These are phyloP conservation scores for Geotrichum macrosporum DNA, from an alignment of 1,139 yeast species.

Conservation along the genomic window DNA sequence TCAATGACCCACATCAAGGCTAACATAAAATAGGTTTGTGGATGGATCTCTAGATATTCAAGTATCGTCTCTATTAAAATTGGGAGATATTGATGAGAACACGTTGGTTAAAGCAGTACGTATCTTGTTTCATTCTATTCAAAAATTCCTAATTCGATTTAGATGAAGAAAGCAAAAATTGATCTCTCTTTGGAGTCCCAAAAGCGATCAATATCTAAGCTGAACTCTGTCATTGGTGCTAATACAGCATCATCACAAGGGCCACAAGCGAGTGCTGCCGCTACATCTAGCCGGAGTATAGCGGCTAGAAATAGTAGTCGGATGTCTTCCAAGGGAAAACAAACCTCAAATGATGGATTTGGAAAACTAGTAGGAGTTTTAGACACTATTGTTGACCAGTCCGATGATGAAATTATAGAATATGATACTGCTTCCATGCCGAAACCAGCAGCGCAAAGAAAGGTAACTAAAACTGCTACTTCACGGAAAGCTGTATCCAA, in stretches of 20 bases:
- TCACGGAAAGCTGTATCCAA: too few relatives aligned
- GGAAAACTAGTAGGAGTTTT: constrained; percentile 10
- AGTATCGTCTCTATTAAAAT: constrained; percentile 50
- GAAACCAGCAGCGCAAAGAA: too few relatives aligned
- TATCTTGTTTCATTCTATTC: not conserved
- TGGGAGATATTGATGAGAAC: constrained; percentile 36
- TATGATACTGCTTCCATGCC: not conserved
- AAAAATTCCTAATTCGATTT: not conserved
- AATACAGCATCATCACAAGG: not conserved
- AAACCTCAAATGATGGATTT: constrained; percentile 6
- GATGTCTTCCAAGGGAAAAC: not conserved
- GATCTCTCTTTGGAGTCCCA: constrained; percentile 16
- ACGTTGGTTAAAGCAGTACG: constrained; percentile 17
- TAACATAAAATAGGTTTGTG: constrained; percentile 43
- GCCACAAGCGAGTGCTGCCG: not conserved
- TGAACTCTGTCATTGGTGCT: not conserved
- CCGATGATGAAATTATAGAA: constrained; percentile 1
- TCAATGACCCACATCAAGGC: not conserved
- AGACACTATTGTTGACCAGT: constrained; percentile 12
- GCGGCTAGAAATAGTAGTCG: constrained; percentile 1
- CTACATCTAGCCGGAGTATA: constrained; percentile 5
- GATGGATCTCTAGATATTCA: constrained; percentile 63
- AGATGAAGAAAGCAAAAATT: constrained; percentile 20
- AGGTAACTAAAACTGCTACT: too few relatives aligned
- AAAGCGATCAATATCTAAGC: constrained; percentile 6